Percentiles rank a stretch among this genome's conserved stretches.
These are phyloP conservation scores for Voacanga thouarsii DNA, from an alignment of 257 asterid species.

Conservation along the genomic window DNA sequence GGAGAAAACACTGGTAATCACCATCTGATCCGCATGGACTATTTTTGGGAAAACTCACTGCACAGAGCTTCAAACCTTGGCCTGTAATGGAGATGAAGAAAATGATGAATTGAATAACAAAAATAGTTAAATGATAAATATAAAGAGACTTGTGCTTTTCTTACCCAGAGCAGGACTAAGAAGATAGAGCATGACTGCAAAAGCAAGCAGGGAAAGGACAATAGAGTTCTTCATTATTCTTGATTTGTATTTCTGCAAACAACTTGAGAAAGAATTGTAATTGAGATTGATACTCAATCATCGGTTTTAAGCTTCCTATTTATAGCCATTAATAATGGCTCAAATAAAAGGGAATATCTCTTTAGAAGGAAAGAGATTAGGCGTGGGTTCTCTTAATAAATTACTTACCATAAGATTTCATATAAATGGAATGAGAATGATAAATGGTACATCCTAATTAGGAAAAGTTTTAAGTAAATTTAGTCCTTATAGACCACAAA, in stretches of 20 bases:
- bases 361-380: no score
- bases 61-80: not conserved
- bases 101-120: no score
- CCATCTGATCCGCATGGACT: not conserved
- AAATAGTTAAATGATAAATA: no score
- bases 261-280: not conserved
- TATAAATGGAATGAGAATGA: no score
- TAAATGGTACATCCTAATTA: no score
- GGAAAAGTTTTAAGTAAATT: no score
- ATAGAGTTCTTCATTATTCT: not conserved
- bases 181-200: not conserved
- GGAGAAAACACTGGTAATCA: not conserved
- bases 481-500: no score
- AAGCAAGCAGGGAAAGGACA: not conserved
- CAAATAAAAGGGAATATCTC: no score
- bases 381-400: no score
- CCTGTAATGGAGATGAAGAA: not conserved
- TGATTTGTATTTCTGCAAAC: no score
- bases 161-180: not conserved
- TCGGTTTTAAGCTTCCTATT: not conserved
- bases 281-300: not conserved
- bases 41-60: not conserved
- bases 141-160: not conserved
- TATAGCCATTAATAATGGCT: not conserved
- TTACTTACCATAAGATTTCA: no score